Evolutionary conservation across 1,284 basidiomycete genomes (phyloP).

Genomic region (Sanghuangporus weigelae): DNA sequence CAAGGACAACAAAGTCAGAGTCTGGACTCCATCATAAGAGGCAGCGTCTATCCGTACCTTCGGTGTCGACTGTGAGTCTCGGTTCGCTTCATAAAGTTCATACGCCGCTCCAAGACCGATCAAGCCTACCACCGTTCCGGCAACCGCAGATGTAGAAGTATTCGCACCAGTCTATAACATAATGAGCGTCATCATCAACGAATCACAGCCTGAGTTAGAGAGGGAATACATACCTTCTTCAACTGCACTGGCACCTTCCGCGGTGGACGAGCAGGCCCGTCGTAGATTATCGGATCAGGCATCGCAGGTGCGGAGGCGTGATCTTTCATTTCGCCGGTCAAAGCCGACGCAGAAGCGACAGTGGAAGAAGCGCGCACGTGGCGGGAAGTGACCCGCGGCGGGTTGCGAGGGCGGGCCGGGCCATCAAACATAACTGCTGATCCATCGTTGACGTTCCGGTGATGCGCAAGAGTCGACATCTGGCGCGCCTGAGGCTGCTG

Average conservation of each 20-base stretch:
- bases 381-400: slow-evolving; percentile 2
- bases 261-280: slow-evolving; percentile 7
- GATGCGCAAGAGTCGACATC: background rate
- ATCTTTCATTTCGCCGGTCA: background rate
- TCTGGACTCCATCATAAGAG: background rate
- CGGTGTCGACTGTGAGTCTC: background rate
- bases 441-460: background rate
- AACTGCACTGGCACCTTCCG: background rate
- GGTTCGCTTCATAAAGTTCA: slow-evolving; percentile 1
- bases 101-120: slow-evolving; percentile 1
- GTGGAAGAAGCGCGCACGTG: background rate
- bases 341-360: background rate
- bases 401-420: slow-evolving; percentile 6
- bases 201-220: background rate
- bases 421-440: background rate
- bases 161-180: background rate
- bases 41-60: background rate
- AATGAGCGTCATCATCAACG: too few relatives aligned
- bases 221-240: background rate
- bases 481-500: background rate
- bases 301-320: background rate
- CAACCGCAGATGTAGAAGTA: background rate
- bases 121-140: background rate
- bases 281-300: slow-evolving; percentile 2
- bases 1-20: background rate